Evolutionary conservation across 2,329 filamentous ascomycete species (phyloP).

Genomic region (Corynespora cassiicola): DNA sequence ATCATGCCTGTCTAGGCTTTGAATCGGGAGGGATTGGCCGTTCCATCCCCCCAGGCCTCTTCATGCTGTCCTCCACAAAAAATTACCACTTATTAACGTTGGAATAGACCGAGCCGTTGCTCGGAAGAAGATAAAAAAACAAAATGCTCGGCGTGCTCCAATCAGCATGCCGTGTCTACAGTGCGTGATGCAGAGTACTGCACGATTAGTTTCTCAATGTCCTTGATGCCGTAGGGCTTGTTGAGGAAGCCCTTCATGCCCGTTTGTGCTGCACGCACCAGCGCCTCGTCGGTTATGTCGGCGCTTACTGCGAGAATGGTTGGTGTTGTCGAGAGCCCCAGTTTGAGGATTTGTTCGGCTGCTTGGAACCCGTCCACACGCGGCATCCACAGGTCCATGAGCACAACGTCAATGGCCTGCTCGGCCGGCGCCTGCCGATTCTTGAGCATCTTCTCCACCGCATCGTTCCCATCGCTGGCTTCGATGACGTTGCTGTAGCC

Average conservation of each 20-base stretch:
- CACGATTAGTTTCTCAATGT: slow-evolving; percentile 66
- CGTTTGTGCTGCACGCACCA: slow-evolving; percentile 65
- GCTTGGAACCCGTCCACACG: slow-evolving; percentile 76
- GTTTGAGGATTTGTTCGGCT: slow-evolving; percentile 65
- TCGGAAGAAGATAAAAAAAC: slow-evolving; percentile 2
- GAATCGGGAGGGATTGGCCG: too few species aligned
- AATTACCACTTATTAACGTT: too few species aligned
- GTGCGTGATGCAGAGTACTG: too few species aligned
- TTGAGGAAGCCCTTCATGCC: slow-evolving; percentile 74
- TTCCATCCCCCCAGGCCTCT: too few species aligned
- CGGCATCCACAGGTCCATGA: slow-evolving; percentile 83
- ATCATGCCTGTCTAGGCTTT: too few species aligned
- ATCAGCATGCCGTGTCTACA: too few species aligned
- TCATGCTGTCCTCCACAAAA: too few species aligned
- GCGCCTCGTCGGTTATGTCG: slow-evolving; percentile 69
- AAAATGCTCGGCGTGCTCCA: too few species aligned
- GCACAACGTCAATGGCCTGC: slow-evolving; percentile 64
- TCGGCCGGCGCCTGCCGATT: slow-evolving; percentile 28
- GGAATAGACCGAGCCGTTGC: too few species aligned
- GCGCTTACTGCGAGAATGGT: slow-evolving; percentile 69
- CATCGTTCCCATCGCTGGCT: slow-evolving; percentile 73
- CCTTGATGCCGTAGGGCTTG: slow-evolving; percentile 69
- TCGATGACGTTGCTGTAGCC: slow-evolving; percentile 69
- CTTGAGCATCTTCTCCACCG: slow-evolving; percentile 65
- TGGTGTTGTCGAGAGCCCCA: slow-evolving; percentile 48